Evolutionary conservation across 345 rosid species (phyloP).

Genomic region (Gossypium anomalum): DNA sequence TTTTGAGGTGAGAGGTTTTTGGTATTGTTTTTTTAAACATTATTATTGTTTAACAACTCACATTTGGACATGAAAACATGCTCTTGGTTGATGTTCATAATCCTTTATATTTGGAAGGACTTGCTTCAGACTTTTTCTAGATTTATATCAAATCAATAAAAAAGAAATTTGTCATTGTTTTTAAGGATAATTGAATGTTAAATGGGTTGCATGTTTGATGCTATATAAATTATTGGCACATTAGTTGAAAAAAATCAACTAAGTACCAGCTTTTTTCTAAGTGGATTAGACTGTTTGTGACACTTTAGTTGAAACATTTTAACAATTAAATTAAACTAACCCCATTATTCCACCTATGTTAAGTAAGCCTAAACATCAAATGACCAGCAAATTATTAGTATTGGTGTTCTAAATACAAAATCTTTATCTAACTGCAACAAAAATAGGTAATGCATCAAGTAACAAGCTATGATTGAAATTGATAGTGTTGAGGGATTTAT

Average conservation of each 20-base stretch:
- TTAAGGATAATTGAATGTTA: neutral
- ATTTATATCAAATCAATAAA: too few relatives aligned
- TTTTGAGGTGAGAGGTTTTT: constrained; percentile 41
- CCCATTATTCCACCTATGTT: neutral
- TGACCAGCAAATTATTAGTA: constrained; percentile 1
- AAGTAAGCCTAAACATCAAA: neutral
- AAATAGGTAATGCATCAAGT: neutral
- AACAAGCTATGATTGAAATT: neutral
- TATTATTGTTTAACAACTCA: constrained; percentile 24
- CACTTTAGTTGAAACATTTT: constrained; percentile 16
- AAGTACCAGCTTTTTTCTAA: constrained; percentile 5
- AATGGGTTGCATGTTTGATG: neutral
- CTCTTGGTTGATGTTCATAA: constrained; percentile 26
- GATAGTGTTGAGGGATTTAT: neutral
- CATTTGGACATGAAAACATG: constrained; percentile 27
- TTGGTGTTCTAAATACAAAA: neutral
- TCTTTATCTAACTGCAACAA: neutral
- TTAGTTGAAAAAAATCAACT: constrained; percentile 8
- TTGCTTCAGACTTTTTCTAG: constrained; percentile 20
- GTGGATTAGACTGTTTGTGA: neutral
- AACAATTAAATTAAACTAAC: constrained; percentile 7
- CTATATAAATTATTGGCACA: neutral
- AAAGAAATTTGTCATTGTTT: too few relatives aligned
- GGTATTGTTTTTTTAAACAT: constrained; percentile 19
- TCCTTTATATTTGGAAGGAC: constrained; percentile 35